Base-by-base conservation (phyloP, 768 basidiomycete species). In the Melanogaster broomeanus region DNA sequence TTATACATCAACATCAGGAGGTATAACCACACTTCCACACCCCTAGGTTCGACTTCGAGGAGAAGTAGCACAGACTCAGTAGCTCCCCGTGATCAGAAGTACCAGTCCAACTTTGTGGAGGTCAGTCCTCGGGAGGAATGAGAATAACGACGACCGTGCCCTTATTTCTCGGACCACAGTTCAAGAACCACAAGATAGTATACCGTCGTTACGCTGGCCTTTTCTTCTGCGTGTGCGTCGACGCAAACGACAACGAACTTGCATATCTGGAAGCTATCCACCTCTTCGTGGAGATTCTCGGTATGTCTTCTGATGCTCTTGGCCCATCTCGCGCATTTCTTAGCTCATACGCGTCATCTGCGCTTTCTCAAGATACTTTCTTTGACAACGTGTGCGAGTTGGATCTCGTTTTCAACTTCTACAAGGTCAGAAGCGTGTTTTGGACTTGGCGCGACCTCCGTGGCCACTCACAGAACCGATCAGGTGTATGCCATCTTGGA, bases 311-410 rank as follows among this genome's bases (percentile, higher is more conserved):
- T 24, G 4, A 22, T 18, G 28, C 18, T 30, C 35, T 11, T 24
- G 27, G 33, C 30, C 43, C 19, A 21, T 27, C 6, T 48, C 16
- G 44, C 21, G 27, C n/a, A 27, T 42, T 48, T 2, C 27, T 35
- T 18, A 2, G 6, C 45, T 55, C 9, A 62, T 12, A 45, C 41
- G 19, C 1, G 2, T 3, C 27, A 51, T 27, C 46, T 24, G 13
- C n/a, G 19, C 11, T 51, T 45, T 21, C 25, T 51, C 49, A 51
- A 97, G 96, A 98, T 67, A 85, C 94, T 0, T 99, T 98, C 77
- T 99, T 99, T 63, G 94, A 98, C 66, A 98, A 99, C 60, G 97
- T 99, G 2, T 98, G 97, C 74, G 95, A 98, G 69, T 77, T 98
- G 27, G 97, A 98, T 65, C 81, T 99, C 0, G 97, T 99, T 3